Conservation (phyloP, 2,329 filamentous ascomycete genomes). For the Trichoderma koningii region DNA sequence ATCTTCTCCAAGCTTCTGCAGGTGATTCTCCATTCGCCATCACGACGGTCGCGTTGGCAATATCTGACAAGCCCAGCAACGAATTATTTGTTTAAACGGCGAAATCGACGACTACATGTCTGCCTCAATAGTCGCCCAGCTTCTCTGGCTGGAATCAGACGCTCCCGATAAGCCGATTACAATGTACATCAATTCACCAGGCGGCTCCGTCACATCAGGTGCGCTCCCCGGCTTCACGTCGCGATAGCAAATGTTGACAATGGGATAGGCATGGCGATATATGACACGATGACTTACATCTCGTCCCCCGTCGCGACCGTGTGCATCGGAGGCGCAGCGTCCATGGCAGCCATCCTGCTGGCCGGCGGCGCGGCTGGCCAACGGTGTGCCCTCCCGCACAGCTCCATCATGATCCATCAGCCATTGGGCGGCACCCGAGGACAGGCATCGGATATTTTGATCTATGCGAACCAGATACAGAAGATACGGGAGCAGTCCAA, state of each 20-base stretch:
- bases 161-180: constrained; percentile 92
- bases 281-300: constrained; percentile 99
- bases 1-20: constrained; percentile 81
- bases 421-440: constrained; percentile 73
- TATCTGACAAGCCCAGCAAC: constrained; percentile 59
- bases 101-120: constrained; percentile 87
- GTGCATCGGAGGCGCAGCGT: constrained; percentile 90
- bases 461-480: constrained; percentile 96
- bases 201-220: constrained; percentile 80
- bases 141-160: constrained; percentile 97
- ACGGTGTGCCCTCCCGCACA: constrained; percentile 88
- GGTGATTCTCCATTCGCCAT: constrained; percentile 46
- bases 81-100: constrained; percentile 92
- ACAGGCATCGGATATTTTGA: constrained; percentile 80
- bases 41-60: not conserved
- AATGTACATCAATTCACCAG: constrained; percentile 97
- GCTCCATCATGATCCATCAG: constrained; percentile 96
- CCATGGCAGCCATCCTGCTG: constrained; percentile 89
- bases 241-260: constrained; percentile 3
- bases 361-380: constrained; percentile 83
- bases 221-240: constrained; percentile 30
- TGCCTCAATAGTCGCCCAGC: constrained; percentile 91
- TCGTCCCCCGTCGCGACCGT: constrained; percentile 90
- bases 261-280: constrained; percentile 72
- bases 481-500: constrained; percentile 83